Percentiles rank a stretch among this genome's conserved stretches.
These are phyloP conservation scores for Lentinula sp. DNA, from an alignment of 768 basidiomycete genomes.

Conservation along the genomic window DNA sequence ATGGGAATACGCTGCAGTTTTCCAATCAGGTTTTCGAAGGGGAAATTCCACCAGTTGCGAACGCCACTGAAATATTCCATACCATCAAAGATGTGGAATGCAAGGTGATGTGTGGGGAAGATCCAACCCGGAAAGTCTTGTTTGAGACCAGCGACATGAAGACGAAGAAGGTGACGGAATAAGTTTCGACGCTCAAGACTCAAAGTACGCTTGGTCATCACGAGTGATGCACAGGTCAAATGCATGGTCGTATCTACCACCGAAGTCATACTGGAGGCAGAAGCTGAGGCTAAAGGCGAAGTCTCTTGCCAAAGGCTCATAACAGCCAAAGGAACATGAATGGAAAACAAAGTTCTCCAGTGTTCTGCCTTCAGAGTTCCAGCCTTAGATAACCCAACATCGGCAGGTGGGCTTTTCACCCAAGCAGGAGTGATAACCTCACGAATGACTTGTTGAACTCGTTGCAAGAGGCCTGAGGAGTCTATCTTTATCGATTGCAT, in stretches of 20 bases:
- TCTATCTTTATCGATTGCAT: not conserved
- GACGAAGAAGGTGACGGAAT: not conserved
- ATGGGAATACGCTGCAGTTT: constrained; percentile 13
- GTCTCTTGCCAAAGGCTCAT: constrained; percentile 14
- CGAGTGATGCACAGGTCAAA: not conserved
- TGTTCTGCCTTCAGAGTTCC: constrained; percentile 21
- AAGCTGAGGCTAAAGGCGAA: not conserved
- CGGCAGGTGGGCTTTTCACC: constrained; percentile 6
- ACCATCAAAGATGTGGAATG: constrained; percentile 13
- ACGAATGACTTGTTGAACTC: not conserved
- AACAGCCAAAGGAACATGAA: constrained; percentile 18
- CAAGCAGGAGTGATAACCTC: constrained; percentile 2
- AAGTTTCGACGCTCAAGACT: not conserved
- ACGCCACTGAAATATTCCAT: constrained; percentile 7
- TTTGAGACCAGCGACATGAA: constrained; percentile 8
- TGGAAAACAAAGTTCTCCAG: constrained; percentile 11
- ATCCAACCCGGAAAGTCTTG: constrained; percentile 8
- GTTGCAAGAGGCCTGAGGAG: not conserved
- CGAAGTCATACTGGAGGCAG: not conserved
- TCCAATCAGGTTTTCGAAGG: constrained; percentile 18
- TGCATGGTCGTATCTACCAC: not conserved
- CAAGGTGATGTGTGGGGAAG: too few species aligned
- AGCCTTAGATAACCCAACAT: constrained; percentile 9
- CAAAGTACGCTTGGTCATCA: not conserved
- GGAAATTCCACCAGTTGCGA: constrained; percentile 20